phyloP scores from a whole-genome alignment of 1,284 basidiomycete genomes.

The Trichosporon coremiiforme region DNA sequence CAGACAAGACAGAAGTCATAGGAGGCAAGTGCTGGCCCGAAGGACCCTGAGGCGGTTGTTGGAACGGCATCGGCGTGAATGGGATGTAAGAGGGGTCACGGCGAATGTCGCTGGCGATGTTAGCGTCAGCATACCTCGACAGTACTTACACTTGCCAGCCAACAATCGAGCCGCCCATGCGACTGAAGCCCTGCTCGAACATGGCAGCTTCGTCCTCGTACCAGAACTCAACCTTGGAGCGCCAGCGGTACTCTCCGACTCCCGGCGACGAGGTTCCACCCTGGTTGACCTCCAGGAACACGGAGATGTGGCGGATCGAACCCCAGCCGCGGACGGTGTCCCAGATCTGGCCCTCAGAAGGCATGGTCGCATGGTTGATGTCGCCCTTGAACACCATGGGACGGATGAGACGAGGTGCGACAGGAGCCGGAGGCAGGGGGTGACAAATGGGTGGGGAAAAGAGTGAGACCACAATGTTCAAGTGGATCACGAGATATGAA shows the following conservation, averaged over 20 bases:
- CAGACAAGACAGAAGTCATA: neutral
- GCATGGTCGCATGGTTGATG: slow-evolving; percentile 64
- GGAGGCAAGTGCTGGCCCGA: neutral
- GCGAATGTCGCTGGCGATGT: slow-evolving; percentile 22
- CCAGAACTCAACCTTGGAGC: slow-evolving; percentile 81
- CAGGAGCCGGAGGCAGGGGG: slow-evolving; percentile 61
- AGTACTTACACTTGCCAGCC: slow-evolving; percentile 48
- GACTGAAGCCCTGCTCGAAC: slow-evolving; percentile 64
- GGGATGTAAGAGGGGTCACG: slow-evolving; percentile 27
- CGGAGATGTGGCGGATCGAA: slow-evolving; percentile 40
- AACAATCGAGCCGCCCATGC: slow-evolving; percentile 31
- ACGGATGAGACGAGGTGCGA: slow-evolving; percentile 40
- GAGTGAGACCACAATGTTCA: slow-evolving; percentile 64
- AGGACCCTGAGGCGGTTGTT: slow-evolving; percentile 23
- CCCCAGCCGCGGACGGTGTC: slow-evolving; percentile 68
- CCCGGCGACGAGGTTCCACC: slow-evolving; percentile 64
- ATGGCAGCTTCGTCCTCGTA: slow-evolving; percentile 77
- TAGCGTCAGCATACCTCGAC: neutral
- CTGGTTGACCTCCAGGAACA: slow-evolving; percentile 61
- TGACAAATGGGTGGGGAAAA: slow-evolving; percentile 62
- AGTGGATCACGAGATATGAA: slow-evolving; percentile 63
- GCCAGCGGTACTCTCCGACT: slow-evolving; percentile 62
- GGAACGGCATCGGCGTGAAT: slow-evolving; percentile 21
- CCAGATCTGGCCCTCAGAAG: slow-evolving; percentile 64
- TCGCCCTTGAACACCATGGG: slow-evolving; percentile 30